These are phyloP conservation scores for Herpetomonas tarakana DNA, from an alignment of 208 protist species.

Conservation along the genomic window DNA sequence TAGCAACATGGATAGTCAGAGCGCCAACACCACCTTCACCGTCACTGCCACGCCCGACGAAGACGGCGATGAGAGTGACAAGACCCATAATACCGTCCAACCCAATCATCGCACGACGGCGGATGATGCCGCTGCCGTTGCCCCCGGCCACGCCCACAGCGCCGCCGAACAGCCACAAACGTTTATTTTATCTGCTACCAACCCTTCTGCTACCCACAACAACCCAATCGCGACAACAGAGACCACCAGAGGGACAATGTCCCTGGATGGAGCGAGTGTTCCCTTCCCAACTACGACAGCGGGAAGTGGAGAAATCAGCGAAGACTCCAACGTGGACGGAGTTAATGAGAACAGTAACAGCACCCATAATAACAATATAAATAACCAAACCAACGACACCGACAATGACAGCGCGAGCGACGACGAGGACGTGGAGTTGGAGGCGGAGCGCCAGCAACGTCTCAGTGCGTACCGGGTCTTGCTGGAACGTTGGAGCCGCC, in stretches of 20 bases:
- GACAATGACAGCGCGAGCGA: not conserved
- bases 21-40: not conserved
- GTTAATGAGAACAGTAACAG: not conserved
- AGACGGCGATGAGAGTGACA: slow-evolving; percentile 16
- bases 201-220: too few species aligned
- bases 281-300: too few species aligned
- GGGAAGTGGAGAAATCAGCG: too few species aligned
- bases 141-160: not conserved
- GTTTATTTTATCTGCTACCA: too few species aligned
- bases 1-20: not conserved
- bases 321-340: not conserved
- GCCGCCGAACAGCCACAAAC: slow-evolving; percentile 6
- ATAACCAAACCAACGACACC: not conserved
- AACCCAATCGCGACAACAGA: slow-evolving; percentile 14
- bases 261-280: too few species aligned
- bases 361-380: too few species aligned
- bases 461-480: slow-evolving; percentile 39
- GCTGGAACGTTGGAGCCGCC: slow-evolving; percentile 44
- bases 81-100: too few species aligned
- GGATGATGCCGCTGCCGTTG: not conserved
- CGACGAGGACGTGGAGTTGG: slow-evolving; percentile 24
- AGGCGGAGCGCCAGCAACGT: slow-evolving; percentile 16
- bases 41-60: slow-evolving; percentile 9
- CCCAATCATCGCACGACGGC: slow-evolving; percentile 6
- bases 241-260: too few species aligned